Evolutionary conservation across 169 alveolate species (phyloP), one percentile per base, ranked within the genome.

Genomic region (Plasmodium gonderi): DNA sequence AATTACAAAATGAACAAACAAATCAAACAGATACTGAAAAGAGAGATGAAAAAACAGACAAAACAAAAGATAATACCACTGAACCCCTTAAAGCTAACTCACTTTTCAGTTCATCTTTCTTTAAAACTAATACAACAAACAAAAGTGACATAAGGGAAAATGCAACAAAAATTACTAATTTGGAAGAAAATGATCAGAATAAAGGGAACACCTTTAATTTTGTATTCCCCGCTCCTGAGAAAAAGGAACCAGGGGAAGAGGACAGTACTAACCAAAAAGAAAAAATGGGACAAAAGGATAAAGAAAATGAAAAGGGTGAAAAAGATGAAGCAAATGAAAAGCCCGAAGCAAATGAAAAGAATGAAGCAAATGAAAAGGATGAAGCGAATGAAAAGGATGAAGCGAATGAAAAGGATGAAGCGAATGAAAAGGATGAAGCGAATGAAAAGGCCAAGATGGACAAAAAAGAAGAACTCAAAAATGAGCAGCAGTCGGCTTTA

Each of bases 21-120:
- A 4, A 38, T 0, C 12, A 74, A 38, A 38, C 11, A 7, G 6
- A 60, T 23, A 23, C 29, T 9, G 17, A 40, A 80, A 60, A 33
- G 8, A 23, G 17, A 44, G 67, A 60, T 9, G 79, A 80, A 33
- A 36, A 36, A 31, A 64, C 68, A 14, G 72, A 23, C 3, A 47
- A 60, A 8, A 36, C 20, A 23, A 17, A 80, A 44, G 26, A 60
- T 47, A 51, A 12, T 20, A 51, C 47, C 17, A 17, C 75, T 23
- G 77, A n/a, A 17, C 47, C 36, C 47, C 38, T 69, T 38, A 80
- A 65, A 83, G 42, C 20, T 26, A 83, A 33, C 49, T 47, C 82
- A 9, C 68, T 36, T 26, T 69, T 83, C 26, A 47, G 77, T 31
- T 69, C 81, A 1, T 33, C 92, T n/a, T 4, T 83, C 40, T 68